phyloP scores from a whole-genome alignment of 108 stramenopile genomes.

The Seminavis robusta region DNA sequence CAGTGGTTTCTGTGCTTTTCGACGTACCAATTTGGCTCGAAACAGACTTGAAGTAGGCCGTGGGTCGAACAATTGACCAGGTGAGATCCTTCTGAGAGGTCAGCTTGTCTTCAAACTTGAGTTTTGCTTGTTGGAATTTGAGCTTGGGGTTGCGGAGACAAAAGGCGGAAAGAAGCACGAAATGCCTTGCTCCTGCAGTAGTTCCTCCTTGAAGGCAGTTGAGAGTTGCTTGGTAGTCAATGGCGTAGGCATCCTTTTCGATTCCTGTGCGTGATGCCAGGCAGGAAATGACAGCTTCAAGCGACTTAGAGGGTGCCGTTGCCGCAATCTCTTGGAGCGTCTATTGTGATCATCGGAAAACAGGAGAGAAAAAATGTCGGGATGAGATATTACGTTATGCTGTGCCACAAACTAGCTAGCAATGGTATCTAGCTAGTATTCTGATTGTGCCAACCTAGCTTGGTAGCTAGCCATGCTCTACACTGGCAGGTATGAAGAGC shows the following conservation, averaged over 20 bases:
- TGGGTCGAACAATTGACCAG: conserved; percentile 89
- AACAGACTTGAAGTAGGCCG: conserved; percentile 97
- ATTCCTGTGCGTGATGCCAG: conserved; percentile 91
- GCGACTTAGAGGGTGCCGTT: background rate
- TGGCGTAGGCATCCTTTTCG: conserved; percentile 86
- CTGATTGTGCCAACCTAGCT: no score
- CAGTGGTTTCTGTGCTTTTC: no score
- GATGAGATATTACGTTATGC: background rate
- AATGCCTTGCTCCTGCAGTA: conserved; percentile 72
- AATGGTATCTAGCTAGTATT: no score
- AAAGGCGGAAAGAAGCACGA: conserved; percentile 89
- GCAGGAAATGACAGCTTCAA: conserved; percentile 78
- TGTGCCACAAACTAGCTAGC: background rate
- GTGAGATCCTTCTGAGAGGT: conserved; percentile 66
- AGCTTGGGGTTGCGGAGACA: conserved; percentile 94
- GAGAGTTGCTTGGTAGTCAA: conserved; percentile 93
- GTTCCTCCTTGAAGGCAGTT: conserved; percentile 82
- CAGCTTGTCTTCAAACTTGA: conserved; percentile 83
- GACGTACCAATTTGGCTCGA: conserved; percentile 93
- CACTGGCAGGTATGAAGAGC: background rate
- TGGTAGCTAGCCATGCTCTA: no score
- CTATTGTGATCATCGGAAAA: background rate
- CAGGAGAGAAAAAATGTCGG: no score
- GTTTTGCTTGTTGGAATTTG: conserved; percentile 94
- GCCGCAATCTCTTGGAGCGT: no score